phyloP scores from a whole-genome alignment of 1,139 yeast genomes.

The Tardiomyces blankii region DNA sequence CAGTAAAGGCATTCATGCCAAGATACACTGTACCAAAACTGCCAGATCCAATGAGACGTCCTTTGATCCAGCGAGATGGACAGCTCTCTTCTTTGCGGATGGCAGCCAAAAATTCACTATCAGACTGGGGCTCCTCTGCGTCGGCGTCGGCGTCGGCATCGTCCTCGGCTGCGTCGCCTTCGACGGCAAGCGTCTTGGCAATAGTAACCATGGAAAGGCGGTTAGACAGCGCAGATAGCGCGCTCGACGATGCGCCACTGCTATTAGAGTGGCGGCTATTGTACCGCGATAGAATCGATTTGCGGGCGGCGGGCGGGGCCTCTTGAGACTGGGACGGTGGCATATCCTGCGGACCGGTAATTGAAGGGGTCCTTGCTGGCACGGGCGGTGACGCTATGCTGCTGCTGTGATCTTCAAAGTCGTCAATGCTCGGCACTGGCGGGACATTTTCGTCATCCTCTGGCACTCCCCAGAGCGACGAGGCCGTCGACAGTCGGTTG shows the following conservation, averaged over 20 bases:
- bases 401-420: background rate
- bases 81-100: background rate
- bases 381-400: too few species aligned
- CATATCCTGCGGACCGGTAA: too few species aligned
- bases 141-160: constrained; percentile 16
- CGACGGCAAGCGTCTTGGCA: constrained; percentile 20
- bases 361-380: too few species aligned
- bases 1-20: constrained; percentile 87
- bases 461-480: constrained; percentile 14
- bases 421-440: constrained; percentile 48
- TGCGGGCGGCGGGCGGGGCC: background rate
- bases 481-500: constrained; percentile 22
- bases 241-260: constrained; percentile 3
- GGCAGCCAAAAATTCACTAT: background rate
- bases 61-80: constrained; percentile 78
- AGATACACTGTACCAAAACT: constrained; percentile 92
- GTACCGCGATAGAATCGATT: background rate
- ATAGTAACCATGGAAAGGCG: constrained; percentile 20
- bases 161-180: constrained; percentile 11
- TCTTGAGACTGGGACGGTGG: background rate
- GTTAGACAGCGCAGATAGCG: constrained; percentile 12
- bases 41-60: constrained; percentile 89
- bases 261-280: background rate
- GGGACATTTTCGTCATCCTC: constrained; percentile 21
- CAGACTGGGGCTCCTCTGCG: constrained; percentile 4